phyloP scores from a whole-genome alignment of 768 basidiomycete species.

The Boletus bicolor region DNA sequence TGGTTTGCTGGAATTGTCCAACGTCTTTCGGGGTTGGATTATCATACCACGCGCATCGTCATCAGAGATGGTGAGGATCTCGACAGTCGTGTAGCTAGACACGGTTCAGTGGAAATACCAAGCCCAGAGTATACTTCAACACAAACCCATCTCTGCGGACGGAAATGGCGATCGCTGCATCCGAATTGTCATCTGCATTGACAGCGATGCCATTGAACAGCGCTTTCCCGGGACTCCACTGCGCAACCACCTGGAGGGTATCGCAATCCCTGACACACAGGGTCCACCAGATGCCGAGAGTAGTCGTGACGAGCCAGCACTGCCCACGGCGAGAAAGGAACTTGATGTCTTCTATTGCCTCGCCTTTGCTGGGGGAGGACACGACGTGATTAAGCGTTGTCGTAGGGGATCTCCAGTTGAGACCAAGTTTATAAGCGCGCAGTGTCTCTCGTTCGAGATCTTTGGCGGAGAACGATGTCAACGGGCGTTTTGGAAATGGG shows the following conservation, averaged over 20 bases:
- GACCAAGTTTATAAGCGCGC: slow-evolving; percentile 44
- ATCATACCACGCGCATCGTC: slow-evolving; percentile 9
- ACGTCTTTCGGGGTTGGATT: slow-evolving; percentile 32
- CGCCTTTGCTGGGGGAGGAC: slow-evolving; percentile 33
- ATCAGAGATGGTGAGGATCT: slow-evolving; percentile 28
- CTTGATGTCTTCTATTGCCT: slow-evolving; percentile 48
- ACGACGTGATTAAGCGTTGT: slow-evolving; percentile 17
- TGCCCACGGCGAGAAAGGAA: slow-evolving; percentile 48
- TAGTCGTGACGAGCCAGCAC: slow-evolving; percentile 49
- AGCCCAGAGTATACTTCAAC: slow-evolving; percentile 5
- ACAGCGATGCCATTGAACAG: slow-evolving; percentile 51
- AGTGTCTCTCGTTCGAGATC: slow-evolving; percentile 46
- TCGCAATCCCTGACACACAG: slow-evolving; percentile 50
- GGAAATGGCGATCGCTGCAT: slow-evolving; percentile 51
- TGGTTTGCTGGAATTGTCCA: slow-evolving; percentile 44
- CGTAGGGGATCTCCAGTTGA: slow-evolving; percentile 43
- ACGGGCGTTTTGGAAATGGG: slow-evolving; percentile 44
- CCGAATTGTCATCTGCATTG: slow-evolving; percentile 44
- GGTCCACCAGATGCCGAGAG: slow-evolving; percentile 59
- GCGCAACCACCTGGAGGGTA: slow-evolving; percentile 32
- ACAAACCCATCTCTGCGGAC: slow-evolving; percentile 46
- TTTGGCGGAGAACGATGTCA: slow-evolving; percentile 37
- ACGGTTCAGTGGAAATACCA: slow-evolving; percentile 12
- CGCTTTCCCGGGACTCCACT: slow-evolving; percentile 55
- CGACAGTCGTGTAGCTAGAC: slow-evolving; percentile 20